phyloP scores from a whole-genome alignment of 179 eudicot genomes.

The Beta lomatogona region DNA sequence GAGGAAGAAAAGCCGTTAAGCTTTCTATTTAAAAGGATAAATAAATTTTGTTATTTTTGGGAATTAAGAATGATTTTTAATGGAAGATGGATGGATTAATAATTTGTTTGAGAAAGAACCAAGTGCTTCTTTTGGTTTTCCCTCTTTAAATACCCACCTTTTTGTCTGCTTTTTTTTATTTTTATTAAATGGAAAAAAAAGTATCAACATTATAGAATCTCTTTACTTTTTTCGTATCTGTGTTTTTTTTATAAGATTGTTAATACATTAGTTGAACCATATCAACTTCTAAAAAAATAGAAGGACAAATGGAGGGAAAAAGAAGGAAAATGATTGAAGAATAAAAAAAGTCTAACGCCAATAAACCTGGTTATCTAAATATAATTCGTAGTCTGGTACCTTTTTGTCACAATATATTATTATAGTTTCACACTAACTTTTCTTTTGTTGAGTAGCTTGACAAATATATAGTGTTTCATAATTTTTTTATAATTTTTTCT shows the following conservation, averaged over 20 bases:
- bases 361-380: too few relatives aligned
- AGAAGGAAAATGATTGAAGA: too few relatives aligned
- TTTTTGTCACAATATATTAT: too few relatives aligned
- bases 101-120: neutral
- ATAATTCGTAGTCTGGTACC: too few relatives aligned
- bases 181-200: neutral
- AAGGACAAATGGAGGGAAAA: too few relatives aligned
- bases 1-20: constrained; percentile 20
- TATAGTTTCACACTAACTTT: too few relatives aligned
- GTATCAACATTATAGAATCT: neutral
- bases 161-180: neutral
- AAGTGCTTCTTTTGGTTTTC: constrained; percentile 11
- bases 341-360: too few relatives aligned
- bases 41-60: neutral
- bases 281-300: too few relatives aligned
- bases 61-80: neutral
- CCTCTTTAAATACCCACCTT: constrained; percentile 6
- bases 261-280: too few relatives aligned
- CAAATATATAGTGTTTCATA: too few relatives aligned
- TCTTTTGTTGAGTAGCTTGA: too few relatives aligned
- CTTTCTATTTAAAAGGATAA: neutral
- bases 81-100: neutral
- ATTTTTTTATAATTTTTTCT: too few relatives aligned
- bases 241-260: neutral
- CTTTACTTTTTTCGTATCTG: neutral